Evolutionary conservation across 2,329 filamentous ascomycete species (phyloP).

Genomic region (Metarhizium sp.): DNA sequence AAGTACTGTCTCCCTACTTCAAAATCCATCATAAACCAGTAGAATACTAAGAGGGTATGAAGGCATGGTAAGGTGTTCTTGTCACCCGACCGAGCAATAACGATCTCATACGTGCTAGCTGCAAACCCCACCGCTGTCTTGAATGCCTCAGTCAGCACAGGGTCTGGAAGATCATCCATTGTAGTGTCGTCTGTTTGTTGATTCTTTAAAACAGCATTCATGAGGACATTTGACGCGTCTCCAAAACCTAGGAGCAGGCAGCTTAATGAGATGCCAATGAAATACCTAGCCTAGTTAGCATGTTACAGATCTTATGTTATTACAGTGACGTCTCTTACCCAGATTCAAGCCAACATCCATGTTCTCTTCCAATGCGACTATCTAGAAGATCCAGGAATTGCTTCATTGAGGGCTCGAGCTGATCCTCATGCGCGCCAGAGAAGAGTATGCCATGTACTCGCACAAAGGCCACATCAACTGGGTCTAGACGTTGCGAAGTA

Average conservation of each 20-base stretch:
- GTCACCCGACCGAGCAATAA: slow-evolving; percentile 44
- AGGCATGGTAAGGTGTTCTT: slow-evolving; percentile 52
- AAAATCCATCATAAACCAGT: slow-evolving; percentile 32
- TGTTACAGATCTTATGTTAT: too few relatives aligned
- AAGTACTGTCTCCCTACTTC: slow-evolving; percentile 3
- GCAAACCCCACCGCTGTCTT: slow-evolving; percentile 30
- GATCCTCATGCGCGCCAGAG: slow-evolving; percentile 35
- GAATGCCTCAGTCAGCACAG: slow-evolving; percentile 18
- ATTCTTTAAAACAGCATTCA: slow-evolving; percentile 25
- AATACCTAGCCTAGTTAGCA: slow-evolving; percentile 16
- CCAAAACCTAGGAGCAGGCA: slow-evolving; percentile 27
- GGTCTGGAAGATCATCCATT: slow-evolving; percentile 3
- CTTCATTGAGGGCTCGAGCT: slow-evolving; percentile 32
- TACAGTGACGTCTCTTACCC: slow-evolving; percentile 21
- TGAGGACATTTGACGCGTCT: slow-evolving; percentile 34
- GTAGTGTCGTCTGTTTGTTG: slow-evolving; percentile 5
- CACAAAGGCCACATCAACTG: slow-evolving; percentile 51
- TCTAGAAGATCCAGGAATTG: slow-evolving; percentile 48
- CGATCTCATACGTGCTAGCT: slow-evolving; percentile 33
- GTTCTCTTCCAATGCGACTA: slow-evolving; percentile 41
- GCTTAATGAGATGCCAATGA: slow-evolving; percentile 19
- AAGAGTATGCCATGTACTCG: slow-evolving; percentile 57
- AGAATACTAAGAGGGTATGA: slow-evolving; percentile 52
- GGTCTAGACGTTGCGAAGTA: slow-evolving; percentile 18
- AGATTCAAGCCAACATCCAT: slow-evolving; percentile 40